A percentile compares a stretch with the other conserved stretches of the same genome.
These are phyloP conservation scores for Leptomonas seymouri DNA, from an alignment of 208 protist species.

Conservation along the genomic window DNA sequence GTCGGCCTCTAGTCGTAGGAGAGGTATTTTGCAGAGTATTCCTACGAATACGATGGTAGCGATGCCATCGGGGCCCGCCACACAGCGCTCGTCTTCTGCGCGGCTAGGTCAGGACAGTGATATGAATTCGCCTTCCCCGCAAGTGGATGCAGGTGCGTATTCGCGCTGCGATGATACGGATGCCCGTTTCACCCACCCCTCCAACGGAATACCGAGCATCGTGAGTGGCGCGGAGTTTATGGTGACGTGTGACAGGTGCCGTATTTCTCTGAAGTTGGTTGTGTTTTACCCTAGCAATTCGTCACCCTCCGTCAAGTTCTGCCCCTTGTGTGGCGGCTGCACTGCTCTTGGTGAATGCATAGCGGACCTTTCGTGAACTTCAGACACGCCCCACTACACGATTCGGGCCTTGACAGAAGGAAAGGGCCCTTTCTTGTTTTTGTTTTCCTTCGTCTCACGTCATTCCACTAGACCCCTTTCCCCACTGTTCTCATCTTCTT, in stretches of 20 bases:
- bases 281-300: slow-evolving; percentile 7
- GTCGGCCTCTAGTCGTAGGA: neutral
- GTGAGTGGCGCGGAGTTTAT: slow-evolving; percentile 6
- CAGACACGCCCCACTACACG: neutral
- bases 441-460: too few relatives aligned
- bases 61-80: neutral
- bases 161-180: neutral
- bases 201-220: neutral
- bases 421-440: neutral
- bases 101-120: neutral
- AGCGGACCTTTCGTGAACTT: neutral
- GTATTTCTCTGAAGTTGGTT: slow-evolving; percentile 14
- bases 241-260: slow-evolving; percentile 20
- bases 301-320: neutral
- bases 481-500: too few relatives aligned
- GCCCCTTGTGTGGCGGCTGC: slow-evolving; percentile 19
- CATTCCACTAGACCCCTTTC: too few relatives aligned
- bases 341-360: neutral
- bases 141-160: neutral
- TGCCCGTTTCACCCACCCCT: too few relatives aligned
- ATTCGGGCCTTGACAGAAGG: neutral
- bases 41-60: neutral
- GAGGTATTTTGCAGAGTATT: neutral
- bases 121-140: neutral
- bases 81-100: neutral